Evolutionary conservation across 2,329 filamentous ascomycete species (phyloP).

Genomic region (Albifimbria verrucaria): DNA sequence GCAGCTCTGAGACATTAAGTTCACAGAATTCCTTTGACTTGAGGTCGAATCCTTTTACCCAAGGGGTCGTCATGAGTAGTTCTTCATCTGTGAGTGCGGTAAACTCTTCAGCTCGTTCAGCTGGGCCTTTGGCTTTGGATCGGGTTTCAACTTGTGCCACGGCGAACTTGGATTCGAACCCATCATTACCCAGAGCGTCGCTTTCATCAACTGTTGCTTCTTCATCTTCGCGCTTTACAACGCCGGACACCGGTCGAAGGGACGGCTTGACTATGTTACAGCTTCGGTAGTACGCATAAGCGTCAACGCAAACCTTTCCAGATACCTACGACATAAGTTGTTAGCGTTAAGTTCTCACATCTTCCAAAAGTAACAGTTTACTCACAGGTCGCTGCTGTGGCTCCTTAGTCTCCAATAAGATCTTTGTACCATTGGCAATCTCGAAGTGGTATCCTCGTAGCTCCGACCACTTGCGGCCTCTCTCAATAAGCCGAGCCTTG

Average conservation of each 20-base stretch:
- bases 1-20: constrained; percentile 9
- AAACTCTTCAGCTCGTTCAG: constrained; percentile 19
- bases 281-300: constrained; percentile 30
- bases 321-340: constrained; percentile 4
- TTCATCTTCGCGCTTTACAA: background rate
- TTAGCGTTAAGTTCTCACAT: background rate
- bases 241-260: constrained; percentile 11
- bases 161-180: constrained; percentile 7
- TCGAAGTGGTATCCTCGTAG: constrained; percentile 31
- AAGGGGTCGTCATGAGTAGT: constrained; percentile 30
- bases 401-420: constrained; percentile 19
- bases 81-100: constrained; percentile 28
- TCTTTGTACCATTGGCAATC: constrained; percentile 23
- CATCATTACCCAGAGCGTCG: background rate
- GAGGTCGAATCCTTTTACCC: constrained; percentile 34
- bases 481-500: constrained; percentile 20
- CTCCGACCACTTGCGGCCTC: constrained; percentile 27
- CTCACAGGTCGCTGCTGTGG: constrained; percentile 22
- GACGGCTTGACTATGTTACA: constrained; percentile 25
- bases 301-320: constrained; percentile 31
- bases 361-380: background rate
- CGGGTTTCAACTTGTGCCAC: constrained; percentile 8
- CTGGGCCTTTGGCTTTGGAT: constrained; percentile 7
- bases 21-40: constrained; percentile 28
- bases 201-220: constrained; percentile 2